phyloP scores from a whole-genome alignment of 2,329 filamentous ascomycete genomes.

The Cryphonectria radicalis region DNA sequence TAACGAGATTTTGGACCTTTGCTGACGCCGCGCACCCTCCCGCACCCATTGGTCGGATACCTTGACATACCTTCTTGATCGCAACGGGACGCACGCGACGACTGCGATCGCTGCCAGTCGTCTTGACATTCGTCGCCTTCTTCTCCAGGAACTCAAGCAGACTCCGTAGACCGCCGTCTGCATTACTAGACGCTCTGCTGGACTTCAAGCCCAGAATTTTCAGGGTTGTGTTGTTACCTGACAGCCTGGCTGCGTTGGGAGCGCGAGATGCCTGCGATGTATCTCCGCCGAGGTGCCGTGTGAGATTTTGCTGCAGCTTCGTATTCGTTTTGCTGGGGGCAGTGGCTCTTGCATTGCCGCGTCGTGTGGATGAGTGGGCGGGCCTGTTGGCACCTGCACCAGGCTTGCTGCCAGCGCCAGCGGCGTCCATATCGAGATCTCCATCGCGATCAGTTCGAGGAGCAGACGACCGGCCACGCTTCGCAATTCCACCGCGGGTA shows the following conservation, averaged over 20 bases:
- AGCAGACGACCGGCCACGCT: constrained; percentile 46
- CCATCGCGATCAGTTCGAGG: constrained; percentile 57
- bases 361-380: constrained; percentile 18
- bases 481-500: constrained; percentile 54
- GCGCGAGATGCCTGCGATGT: constrained; percentile 34
- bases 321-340: constrained; percentile 27
- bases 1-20: constrained; percentile 44
- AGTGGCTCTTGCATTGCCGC: constrained; percentile 28
- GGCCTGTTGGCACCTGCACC: constrained; percentile 42
- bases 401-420: constrained; percentile 24
- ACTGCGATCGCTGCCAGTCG: constrained; percentile 34
- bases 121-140: constrained; percentile 54
- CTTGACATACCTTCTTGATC: constrained; percentile 77
- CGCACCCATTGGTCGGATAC: constrained; percentile 49
- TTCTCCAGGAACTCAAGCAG: constrained; percentile 72
- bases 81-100: constrained; percentile 61
- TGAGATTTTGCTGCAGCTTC: constrained; percentile 32
- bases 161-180: constrained; percentile 68
- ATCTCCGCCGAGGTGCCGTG: constrained; percentile 39
- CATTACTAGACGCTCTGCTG: constrained; percentile 70
- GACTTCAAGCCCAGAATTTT: constrained; percentile 66
- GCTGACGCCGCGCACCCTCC: constrained; percentile 45
- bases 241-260: constrained; percentile 32
- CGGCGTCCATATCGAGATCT: constrained; percentile 60
- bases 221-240: constrained; percentile 43